Evolutionary conservation across 441 rosid species (phyloP), one percentile per base, ranked within the genome.

Genomic region (Erodium texanum): DNA sequence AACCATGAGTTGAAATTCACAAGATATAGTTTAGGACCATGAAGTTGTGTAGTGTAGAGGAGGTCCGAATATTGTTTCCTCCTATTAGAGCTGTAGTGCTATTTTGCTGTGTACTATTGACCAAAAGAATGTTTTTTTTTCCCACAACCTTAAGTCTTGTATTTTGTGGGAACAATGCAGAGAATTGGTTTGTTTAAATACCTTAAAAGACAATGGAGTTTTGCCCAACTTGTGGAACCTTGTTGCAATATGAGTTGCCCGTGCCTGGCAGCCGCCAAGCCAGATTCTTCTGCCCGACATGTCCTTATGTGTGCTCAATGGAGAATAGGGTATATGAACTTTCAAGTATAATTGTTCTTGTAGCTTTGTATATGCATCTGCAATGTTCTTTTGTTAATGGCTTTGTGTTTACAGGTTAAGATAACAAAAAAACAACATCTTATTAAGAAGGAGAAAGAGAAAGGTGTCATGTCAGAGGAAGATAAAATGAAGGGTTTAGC

Each of bases 141-240:
- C 11, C 11, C 9, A 38, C 45, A 10, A 1, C 45, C 45, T 38
- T 38, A 7, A 52, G 20, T 52, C 15, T n/a, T 18, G 58, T 50
- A 4, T n/a, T n/a, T 16, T 16, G 0, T 52, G 59, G 1, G 11
- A 54, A 7, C 23, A 54, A 6, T 54, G 23, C 61, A 16, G 61
- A 54, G 11, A 18, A 9, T 15, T 19, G 61, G 23, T 7, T 19
- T 54, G 24, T 54, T 19, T 18, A 18, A 16, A 7, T 19, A 4
- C 20, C 19, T 50, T 54, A 16, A 68, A 16, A 14, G 16, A 41
- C 69, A 61, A 86, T 81, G 87, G 90, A 86, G 70, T 83, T 86
- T 70, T 86, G 90, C 74, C 90, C 87, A 0, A 74, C 81, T 12
- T 86, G 90, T 65, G 87, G 81, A 3, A 74, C 70, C 70, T 62